Base-by-base conservation (phyloP, 163 green algal genomes). In the Volvox carteri region DNA sequence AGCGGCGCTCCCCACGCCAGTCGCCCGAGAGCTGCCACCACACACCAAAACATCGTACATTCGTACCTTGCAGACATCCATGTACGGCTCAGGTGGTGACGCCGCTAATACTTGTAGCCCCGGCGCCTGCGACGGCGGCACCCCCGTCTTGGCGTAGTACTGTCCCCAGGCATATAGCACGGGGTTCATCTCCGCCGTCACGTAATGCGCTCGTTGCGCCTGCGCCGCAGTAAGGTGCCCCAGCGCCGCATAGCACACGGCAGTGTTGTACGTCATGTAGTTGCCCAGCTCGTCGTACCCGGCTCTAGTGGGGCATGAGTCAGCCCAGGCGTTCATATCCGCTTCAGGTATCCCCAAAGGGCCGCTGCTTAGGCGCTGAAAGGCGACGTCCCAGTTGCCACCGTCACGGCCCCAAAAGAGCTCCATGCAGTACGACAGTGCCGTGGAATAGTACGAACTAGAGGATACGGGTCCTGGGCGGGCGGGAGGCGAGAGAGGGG, bases 251-350 rank as follows among this genome's bases (percentile, higher is more conserved):
- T 50, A 67, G 60, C 79, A 86, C 35, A 77, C 79, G 16, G 56
- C 39, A 12, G 58, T 77, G 37, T 48, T 86, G 79, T 86, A 86
- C 4, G 67, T 88, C 67, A 88, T 79, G 81, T 88, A 88, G 81
- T 88, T 88, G 48, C 81, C 81, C 33, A 88, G 44, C 70, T 89
- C 84, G 42, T 89, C 84, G 54, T 84, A 84, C n/a, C 84, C 84
- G n/a, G 41, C 70, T 18, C 16, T 25, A 30, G 7, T 54, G 72
- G 84, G 84, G 72, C 84, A 89, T 14, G 42, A 37, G 72, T 89
- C 72, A 0, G 84, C 84, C 72, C 72, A 89, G 7, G 84, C 52
- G 84, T 89, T 89, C 72, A 77, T 84, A 54, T 89, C 84, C 9
- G 21, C 42, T n/a, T 67, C 70, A 0, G 84, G 84, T 0, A 84